phyloP scores from a whole-genome alignment of 441 rosid genomes.

The Bruguiera hainesii region DNA sequence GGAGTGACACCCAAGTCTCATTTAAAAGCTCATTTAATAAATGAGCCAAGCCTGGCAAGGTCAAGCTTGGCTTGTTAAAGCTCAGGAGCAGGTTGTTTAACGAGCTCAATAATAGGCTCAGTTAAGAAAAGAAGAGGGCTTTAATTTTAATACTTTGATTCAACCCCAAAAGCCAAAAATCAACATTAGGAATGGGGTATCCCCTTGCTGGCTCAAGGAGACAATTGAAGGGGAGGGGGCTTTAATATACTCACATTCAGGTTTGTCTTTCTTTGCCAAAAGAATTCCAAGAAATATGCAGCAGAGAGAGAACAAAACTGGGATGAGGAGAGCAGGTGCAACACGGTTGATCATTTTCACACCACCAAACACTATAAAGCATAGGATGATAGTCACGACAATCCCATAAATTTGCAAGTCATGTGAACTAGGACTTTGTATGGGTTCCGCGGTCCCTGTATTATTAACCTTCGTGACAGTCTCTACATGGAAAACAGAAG shows the following conservation, averaged over 20 bases:
- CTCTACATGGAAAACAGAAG: conserved; percentile 50
- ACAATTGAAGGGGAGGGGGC: too few species aligned
- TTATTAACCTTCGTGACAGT: conserved; percentile 67
- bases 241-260: conserved; percentile 53
- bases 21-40: too few species aligned
- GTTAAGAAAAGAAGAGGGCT: too few species aligned
- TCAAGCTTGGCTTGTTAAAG: too few species aligned
- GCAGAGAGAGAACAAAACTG: conserved; percentile 81
- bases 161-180: too few species aligned
- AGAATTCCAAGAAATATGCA: conserved; percentile 88
- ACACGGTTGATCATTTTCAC: conserved; percentile 99
- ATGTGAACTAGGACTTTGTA: conserved; percentile 80
- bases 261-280: conserved; percentile 65
- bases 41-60: too few species aligned
- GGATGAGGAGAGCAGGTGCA: conserved; percentile 97
- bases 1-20: too few species aligned
- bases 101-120: too few species aligned
- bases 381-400: conserved; percentile 78
- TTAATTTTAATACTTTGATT: too few species aligned
- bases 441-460: conserved; percentile 47
- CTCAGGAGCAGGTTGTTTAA: too few species aligned
- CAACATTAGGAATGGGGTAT: too few species aligned
- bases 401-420: conserved; percentile 97
- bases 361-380: conserved; percentile 99
- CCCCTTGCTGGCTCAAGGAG: too few species aligned